A percentile compares a stretch with the other conserved stretches of the same genome.
Conservation (phyloP, 179 eudicot genomes). For the Corrigiola litoralis region DNA sequence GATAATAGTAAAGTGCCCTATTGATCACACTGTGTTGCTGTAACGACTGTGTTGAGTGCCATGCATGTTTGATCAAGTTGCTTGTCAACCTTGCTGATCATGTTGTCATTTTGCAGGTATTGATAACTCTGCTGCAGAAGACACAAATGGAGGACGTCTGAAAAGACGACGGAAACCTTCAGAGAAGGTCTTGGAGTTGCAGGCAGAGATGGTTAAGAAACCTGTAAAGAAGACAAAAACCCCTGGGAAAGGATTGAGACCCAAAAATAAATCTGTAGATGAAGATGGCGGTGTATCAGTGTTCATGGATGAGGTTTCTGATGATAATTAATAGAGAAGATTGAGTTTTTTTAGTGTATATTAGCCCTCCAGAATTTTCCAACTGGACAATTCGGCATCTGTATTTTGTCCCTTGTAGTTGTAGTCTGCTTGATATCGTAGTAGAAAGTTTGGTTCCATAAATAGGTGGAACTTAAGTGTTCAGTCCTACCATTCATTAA, state of each 20-base stretch:
- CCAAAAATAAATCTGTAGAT: constrained; percentile 33
- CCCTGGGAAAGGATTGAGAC: constrained; percentile 40
- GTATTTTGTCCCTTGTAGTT: background rate
- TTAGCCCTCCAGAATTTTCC: constrained; percentile 11
- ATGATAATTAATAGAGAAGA: constrained; percentile 31
- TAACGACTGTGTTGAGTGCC: background rate
- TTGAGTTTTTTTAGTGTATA: constrained; percentile 1
- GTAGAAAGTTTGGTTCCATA: too few species aligned
- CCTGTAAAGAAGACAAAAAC: constrained; percentile 46
- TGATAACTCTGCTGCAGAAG: constrained; percentile 68
- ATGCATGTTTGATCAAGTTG: background rate
- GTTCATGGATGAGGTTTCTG: constrained; percentile 43
- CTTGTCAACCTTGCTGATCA: background rate
- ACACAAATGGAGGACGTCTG: constrained; percentile 44
- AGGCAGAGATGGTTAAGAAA: constrained; percentile 60
- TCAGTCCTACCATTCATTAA: background rate
- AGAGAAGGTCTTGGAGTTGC: constrained; percentile 67
- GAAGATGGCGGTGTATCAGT: constrained; percentile 31
- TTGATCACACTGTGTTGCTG: background rate
- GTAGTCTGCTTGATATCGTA: background rate
- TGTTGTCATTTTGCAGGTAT: constrained; percentile 35
- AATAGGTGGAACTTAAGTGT: background rate
- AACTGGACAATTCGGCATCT: constrained; percentile 8
- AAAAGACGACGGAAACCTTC: constrained; percentile 84
- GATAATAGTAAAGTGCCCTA: background rate